These are phyloP conservation scores for Conticribra guillardii DNA, from an alignment of 108 stramenopile species.

Conservation along the genomic window DNA sequence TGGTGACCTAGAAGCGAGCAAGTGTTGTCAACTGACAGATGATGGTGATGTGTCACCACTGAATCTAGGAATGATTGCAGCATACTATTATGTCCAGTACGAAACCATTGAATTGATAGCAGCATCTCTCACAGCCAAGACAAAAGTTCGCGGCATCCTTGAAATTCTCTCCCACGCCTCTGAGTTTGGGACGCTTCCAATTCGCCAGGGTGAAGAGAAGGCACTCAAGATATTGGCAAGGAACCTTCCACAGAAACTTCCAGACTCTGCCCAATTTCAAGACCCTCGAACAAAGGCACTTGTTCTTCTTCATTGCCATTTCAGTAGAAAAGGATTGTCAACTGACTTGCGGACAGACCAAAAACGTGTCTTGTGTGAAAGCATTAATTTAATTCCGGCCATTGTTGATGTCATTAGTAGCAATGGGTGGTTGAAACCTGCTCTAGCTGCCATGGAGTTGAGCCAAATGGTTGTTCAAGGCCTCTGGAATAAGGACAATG, in stretches of 20 bases:
- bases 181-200: constrained; percentile 87
- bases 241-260: constrained; percentile 80
- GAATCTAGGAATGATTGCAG: constrained; percentile 99
- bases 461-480: constrained; percentile 99
- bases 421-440: constrained; percentile 97
- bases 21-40: constrained; percentile 89
- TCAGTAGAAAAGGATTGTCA: constrained; percentile 80
- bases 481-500: constrained; percentile 94
- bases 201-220: constrained; percentile 94
- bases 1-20: constrained; percentile 93
- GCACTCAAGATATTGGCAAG: constrained; percentile 83
- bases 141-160: constrained; percentile 91
- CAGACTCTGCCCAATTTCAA: constrained; percentile 65
- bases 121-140: constrained; percentile 93
- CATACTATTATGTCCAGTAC: constrained; percentile 97
- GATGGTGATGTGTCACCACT: constrained; percentile 93
- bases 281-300: constrained; percentile 93
- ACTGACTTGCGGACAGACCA: constrained; percentile 87
- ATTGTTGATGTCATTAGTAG: constrained; percentile 98
- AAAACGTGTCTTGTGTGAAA: constrained; percentile 76
- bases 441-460: constrained; percentile 98
- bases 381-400: constrained; percentile 88
- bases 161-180: constrained; percentile 95
- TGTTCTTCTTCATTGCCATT: constrained; percentile 92
- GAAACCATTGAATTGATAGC: constrained; percentile 98